These are phyloP conservation scores for Plicaturopsis crispa DNA, from an alignment of 768 basidiomycete species.

Conservation along the genomic window DNA sequence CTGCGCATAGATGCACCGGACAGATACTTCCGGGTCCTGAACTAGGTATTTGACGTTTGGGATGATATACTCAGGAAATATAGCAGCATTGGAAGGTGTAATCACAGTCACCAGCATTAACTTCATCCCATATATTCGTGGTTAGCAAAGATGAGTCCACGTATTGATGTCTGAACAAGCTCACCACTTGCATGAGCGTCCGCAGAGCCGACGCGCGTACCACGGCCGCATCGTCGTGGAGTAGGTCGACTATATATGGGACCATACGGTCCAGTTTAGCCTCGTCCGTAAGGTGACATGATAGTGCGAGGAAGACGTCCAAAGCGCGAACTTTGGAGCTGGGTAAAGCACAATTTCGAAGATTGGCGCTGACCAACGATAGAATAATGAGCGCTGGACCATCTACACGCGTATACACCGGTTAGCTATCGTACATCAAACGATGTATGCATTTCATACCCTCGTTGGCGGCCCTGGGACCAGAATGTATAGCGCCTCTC, in stretches of 20 bases:
- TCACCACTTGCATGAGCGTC: constrained; percentile 76
- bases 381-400: constrained; percentile 87
- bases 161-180: too few relatives aligned
- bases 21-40: constrained; percentile 79
- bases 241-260: constrained; percentile 83
- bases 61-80: constrained; percentile 94
- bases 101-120: constrained; percentile 65
- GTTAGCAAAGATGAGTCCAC: too few relatives aligned
- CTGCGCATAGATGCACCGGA: constrained; percentile 76
- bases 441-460: too few relatives aligned
- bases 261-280: constrained; percentile 91
- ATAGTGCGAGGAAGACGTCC: constrained; percentile 80
- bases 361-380: constrained; percentile 79
- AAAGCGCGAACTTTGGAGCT: constrained; percentile 81
- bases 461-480: constrained; percentile 49
- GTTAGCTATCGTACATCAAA: background rate
- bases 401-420: constrained; percentile 40
- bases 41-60: constrained; percentile 82
- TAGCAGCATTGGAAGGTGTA: constrained; percentile 52
- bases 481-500: constrained; percentile 16
- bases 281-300: constrained; percentile 83
- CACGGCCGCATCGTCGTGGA: constrained; percentile 77
- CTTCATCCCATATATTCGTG: too few relatives aligned
- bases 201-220: constrained; percentile 78
- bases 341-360: constrained; percentile 81